Conservation (phyloP, 257 asterid species). For the Coffea eugenioides region DNA sequence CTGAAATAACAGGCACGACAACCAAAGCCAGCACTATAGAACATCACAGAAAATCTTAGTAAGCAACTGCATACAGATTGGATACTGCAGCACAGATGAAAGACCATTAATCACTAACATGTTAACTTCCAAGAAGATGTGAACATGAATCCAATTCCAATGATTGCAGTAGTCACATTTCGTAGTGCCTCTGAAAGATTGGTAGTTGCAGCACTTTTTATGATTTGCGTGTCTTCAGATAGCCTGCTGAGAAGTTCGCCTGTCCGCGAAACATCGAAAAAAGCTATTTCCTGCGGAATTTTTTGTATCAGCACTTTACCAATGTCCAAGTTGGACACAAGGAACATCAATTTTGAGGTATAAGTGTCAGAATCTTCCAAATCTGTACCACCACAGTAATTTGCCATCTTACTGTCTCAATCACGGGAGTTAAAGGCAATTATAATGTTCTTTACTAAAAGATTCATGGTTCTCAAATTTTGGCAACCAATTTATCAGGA, state of each 20-base stretch:
- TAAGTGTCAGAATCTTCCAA: not conserved
- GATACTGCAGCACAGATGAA: not conserved
- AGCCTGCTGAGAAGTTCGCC: slow-evolving; percentile 93
- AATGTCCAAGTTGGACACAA: not conserved
- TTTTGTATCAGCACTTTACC: not conserved
- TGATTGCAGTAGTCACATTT: slow-evolving; percentile 73
- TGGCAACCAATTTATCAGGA: not conserved
- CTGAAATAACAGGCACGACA: slow-evolving; percentile 70
- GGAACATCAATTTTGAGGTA: not conserved
- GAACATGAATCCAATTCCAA: slow-evolving; percentile 87
- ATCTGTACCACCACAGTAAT: not conserved
- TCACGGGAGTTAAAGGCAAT: not conserved
- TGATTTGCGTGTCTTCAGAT: slow-evolving; percentile 91
- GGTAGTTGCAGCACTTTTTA: slow-evolving; percentile 86
- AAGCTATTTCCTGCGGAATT: slow-evolving; percentile 69
- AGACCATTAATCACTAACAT: slow-evolving; percentile 18
- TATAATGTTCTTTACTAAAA: not conserved
- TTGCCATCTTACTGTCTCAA: not conserved
- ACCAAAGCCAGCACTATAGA: slow-evolving; percentile 73
- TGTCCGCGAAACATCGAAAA: slow-evolving; percentile 85
- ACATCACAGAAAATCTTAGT: slow-evolving; percentile 3
- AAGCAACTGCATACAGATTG: not conserved
- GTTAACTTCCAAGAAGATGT: slow-evolving; percentile 73
- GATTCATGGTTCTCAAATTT: not conserved
- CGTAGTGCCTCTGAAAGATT: slow-evolving; percentile 88